Evolutionary conservation across 202 grass and related monocot genomes (phyloP).

Genomic region (Carex arenaria): DNA sequence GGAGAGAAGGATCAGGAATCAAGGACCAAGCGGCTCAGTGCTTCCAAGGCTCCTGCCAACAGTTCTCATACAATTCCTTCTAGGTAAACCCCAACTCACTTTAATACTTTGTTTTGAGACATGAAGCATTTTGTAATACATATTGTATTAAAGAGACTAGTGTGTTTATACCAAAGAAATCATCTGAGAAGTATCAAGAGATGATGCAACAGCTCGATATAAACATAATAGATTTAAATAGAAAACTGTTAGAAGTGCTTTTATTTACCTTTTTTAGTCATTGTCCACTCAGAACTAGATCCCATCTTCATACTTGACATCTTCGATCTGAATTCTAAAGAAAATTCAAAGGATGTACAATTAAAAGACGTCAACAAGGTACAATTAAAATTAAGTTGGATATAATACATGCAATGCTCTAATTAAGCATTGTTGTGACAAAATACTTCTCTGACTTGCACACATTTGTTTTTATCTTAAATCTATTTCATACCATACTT

Average conservation of each 20-base stretch:
- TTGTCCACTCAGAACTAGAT: neutral
- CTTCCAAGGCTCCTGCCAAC: conserved; percentile 49
- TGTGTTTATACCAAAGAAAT: neutral
- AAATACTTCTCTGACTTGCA: neutral
- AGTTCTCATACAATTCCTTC: conserved; percentile 50
- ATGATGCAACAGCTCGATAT: neutral
- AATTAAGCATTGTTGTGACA: neutral
- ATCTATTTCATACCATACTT: neutral
- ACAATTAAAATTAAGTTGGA: neutral
- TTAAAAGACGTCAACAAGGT: neutral
- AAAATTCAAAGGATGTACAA: neutral
- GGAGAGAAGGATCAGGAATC: conserved; percentile 80
- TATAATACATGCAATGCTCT: neutral
- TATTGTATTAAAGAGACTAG: neutral
- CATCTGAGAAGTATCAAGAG: neutral
- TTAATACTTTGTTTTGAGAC: neutral
- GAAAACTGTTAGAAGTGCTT: neutral
- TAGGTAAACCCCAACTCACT: conserved; percentile 35
- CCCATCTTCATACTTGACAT: neutral
- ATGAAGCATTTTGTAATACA: neutral
- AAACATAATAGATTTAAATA: neutral
- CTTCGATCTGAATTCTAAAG: neutral
- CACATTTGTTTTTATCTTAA: neutral
- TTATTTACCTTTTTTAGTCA: neutral
- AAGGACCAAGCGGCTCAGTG: conserved; percentile 57